Evolutionary conservation across 2,329 filamentous ascomycete species (phyloP).

Genomic region (Fusarium domesticum): DNA sequence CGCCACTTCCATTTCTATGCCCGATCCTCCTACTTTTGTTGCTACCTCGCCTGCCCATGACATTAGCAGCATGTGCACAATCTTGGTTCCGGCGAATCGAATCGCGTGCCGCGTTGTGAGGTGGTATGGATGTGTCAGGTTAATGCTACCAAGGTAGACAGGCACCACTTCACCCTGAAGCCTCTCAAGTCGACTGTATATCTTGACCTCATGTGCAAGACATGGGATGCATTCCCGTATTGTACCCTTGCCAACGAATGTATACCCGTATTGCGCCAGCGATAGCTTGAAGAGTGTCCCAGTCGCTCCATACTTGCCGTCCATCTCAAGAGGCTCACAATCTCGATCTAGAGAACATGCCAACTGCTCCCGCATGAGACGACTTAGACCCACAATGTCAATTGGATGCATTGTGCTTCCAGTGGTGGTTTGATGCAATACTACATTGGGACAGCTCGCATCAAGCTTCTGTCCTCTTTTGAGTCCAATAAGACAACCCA

Average conservation of each 20-base stretch:
- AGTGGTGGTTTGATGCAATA: no score
- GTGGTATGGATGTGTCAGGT: slow-evolving; percentile 38
- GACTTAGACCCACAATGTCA: no score
- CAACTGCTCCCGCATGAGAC: slow-evolving; percentile 33
- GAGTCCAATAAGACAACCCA: no score
- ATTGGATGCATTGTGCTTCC: no score
- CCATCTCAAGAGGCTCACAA: no score
- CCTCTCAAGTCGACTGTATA: slow-evolving; percentile 35
- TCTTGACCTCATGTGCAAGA: slow-evolving; percentile 35
- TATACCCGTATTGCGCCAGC: slow-evolving; percentile 41
- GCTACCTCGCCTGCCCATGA: slow-evolving; percentile 30
- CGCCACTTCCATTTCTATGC: no score
- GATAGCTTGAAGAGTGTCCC: slow-evolving; percentile 39
- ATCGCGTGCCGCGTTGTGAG: no score
- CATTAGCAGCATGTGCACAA: slow-evolving; percentile 35
- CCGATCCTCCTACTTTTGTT: slow-evolving; percentile 5
- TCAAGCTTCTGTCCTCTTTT: no score
- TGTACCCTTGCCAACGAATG: slow-evolving; percentile 42
- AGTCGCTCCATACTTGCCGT: slow-evolving; percentile 30
- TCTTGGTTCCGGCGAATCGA: slow-evolving; percentile 29
- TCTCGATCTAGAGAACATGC: slow-evolving; percentile 27
- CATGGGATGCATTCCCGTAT: slow-evolving; percentile 30
- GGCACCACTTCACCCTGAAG: slow-evolving; percentile 36
- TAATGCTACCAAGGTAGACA: slow-evolving; percentile 32
- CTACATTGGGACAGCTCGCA: no score